Conservation (phyloP, 2,329 filamentous ascomycete species). For the Paecilomyces niveus region DNA sequence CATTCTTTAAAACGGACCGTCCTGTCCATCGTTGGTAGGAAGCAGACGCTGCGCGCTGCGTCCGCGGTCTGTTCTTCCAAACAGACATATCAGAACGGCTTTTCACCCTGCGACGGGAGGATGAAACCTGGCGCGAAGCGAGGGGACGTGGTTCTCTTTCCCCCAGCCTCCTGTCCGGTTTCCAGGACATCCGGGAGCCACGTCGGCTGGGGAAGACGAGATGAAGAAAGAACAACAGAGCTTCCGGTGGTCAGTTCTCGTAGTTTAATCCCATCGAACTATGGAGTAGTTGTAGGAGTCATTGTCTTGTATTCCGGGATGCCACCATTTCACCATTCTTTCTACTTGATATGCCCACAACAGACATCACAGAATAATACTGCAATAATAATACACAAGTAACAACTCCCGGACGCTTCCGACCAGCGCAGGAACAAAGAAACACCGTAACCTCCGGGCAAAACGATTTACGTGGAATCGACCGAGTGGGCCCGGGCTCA, state of each 20-base stretch:
- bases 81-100: background rate
- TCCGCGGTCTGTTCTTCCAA: no score
- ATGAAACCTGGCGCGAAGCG: background rate
- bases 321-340: no score
- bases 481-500: conserved; percentile 18
- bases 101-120: background rate
- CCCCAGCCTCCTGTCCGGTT: background rate
- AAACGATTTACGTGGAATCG: conserved; percentile 2
- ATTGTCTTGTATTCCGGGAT: no score
- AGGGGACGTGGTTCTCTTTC: background rate
- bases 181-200: background rate
- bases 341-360: no score
- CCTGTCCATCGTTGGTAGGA: background rate
- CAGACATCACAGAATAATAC: no score
- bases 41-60: background rate
- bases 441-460: conserved; percentile 2
- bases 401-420: conserved; percentile 5
- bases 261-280: no score
- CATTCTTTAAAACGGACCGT: background rate
- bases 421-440: conserved; percentile 12
- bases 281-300: no score
- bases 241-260: no score
- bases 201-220: background rate
- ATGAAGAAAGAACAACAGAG: background rate
- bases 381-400: no score